A percentile compares a stretch with the other conserved stretches of the same genome.
Evolutionary conservation across 208 protist genomes (phyloP).

Genomic region (Leptomonas pyrrhocoris): DNA sequence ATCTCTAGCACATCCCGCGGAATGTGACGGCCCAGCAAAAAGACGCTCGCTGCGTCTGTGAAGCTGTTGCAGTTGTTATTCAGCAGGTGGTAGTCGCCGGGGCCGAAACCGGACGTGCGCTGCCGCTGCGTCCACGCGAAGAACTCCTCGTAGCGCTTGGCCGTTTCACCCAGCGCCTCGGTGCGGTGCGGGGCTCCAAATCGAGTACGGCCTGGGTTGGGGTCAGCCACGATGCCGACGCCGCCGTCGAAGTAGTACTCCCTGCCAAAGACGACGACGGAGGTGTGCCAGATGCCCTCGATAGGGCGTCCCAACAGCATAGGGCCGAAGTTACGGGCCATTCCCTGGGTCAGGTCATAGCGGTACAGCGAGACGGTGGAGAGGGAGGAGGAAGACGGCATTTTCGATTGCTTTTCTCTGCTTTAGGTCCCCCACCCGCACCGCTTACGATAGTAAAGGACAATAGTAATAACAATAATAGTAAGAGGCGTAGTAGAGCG

Average conservation of each 20-base stretch:
- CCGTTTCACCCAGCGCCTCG: slow-evolving; percentile 66
- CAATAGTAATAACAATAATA: too few relatives aligned
- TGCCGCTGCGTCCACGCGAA: slow-evolving; percentile 49
- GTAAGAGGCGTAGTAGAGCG: too few relatives aligned
- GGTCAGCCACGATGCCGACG: slow-evolving; percentile 61
- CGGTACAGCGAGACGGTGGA: slow-evolving; percentile 84
- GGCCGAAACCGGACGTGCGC: slow-evolving; percentile 48
- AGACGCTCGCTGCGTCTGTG: slow-evolving; percentile 76
- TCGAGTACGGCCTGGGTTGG: slow-evolving; percentile 64
- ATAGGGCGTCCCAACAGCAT: slow-evolving; percentile 85
- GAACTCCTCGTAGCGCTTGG: slow-evolving; percentile 65
- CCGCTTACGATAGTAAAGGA: too few relatives aligned
- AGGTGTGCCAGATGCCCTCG: slow-evolving; percentile 95
- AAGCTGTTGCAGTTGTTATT: slow-evolving; percentile 96
- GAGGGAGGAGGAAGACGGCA: slow-evolving; percentile 14
- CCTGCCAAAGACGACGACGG: slow-evolving; percentile 88
- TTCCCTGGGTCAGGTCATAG: slow-evolving; percentile 94
- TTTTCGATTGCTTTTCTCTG: neutral
- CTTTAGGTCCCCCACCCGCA: too few relatives aligned
- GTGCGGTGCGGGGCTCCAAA: slow-evolving; percentile 75
- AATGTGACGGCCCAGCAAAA: slow-evolving; percentile 73
- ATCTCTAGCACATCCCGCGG: slow-evolving; percentile 76
- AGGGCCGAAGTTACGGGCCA: slow-evolving; percentile 76
- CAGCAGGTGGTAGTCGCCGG: slow-evolving; percentile 88
- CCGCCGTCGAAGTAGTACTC: slow-evolving; percentile 95